These are phyloP conservation scores for Xenoacremonium recifei DNA, from an alignment of 2,329 filamentous ascomycete genomes.

Conservation along the genomic window DNA sequence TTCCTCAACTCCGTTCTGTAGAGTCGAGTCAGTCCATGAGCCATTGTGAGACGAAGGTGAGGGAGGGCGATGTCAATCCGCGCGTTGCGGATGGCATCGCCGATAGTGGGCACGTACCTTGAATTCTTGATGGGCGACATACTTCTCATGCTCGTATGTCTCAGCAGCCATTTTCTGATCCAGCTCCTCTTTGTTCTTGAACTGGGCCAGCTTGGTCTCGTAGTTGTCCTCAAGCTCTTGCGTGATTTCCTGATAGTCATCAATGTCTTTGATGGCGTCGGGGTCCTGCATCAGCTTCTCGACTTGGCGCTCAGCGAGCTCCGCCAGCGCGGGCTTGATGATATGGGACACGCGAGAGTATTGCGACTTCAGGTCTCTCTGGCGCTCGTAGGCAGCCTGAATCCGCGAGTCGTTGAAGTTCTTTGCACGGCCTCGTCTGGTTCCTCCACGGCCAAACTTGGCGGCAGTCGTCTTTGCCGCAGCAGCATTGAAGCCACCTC, in stretches of 20 bases:
- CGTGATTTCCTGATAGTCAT: constrained; percentile 52
- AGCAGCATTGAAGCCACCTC: constrained; percentile 28
- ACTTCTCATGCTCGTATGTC: constrained; percentile 31
- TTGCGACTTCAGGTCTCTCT: constrained; percentile 63
- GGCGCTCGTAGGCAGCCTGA: constrained; percentile 60
- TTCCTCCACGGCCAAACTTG: constrained; percentile 38
- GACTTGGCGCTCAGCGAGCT: constrained; percentile 60
- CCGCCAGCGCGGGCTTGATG: constrained; percentile 63
- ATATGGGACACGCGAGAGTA: constrained; percentile 63
- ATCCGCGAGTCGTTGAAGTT: constrained; percentile 52
- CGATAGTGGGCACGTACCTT: constrained; percentile 40
- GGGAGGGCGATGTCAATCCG: too few relatives aligned
- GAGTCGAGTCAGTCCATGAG: constrained; percentile 13
- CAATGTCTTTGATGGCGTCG: constrained; percentile 49
- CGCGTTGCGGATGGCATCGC: too few relatives aligned
- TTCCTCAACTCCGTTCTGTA: constrained; percentile 38
- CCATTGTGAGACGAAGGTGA: too few relatives aligned
- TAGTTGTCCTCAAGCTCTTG: constrained; percentile 43
- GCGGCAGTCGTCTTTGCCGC: constrained; percentile 32
- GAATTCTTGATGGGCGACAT: constrained; percentile 34
- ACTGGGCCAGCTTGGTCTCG: constrained; percentile 29
- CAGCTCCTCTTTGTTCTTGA: constrained; percentile 31
- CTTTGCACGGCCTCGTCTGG: constrained; percentile 53
- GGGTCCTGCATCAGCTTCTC: constrained; percentile 56
- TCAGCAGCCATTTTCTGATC: constrained; percentile 39